These are phyloP conservation scores for Amylocarpus encephaloides DNA, from an alignment of 2,329 filamentous ascomycete genomes.

Conservation along the genomic window DNA sequence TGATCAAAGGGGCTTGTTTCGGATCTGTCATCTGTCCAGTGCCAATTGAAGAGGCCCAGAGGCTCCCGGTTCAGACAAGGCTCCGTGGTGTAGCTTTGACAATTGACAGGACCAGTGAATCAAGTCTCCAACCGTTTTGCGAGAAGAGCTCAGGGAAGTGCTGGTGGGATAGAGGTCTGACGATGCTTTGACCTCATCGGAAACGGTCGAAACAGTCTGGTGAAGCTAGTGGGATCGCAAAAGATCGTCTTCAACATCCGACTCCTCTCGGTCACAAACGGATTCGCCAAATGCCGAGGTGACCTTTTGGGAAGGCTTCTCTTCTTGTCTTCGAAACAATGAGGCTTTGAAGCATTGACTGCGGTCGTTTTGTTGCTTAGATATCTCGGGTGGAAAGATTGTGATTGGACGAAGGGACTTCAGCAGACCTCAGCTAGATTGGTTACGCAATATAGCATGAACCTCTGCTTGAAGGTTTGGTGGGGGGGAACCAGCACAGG, in stretches of 20 bases:
- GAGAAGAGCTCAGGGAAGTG: constrained; percentile 20
- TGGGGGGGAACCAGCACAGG: not conserved
- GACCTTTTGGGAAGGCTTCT: constrained; percentile 19
- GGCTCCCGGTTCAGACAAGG: constrained; percentile 23
- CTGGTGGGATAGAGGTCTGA: constrained; percentile 26
- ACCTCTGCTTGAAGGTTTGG: constrained; percentile 9
- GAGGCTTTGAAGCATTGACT: constrained; percentile 22
- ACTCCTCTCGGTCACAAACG: constrained; percentile 23
- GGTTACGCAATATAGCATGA: constrained; percentile 20
- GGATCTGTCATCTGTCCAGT: constrained; percentile 22
- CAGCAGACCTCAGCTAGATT: constrained; percentile 22
- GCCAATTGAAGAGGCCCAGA: constrained; percentile 19
- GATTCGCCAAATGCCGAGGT: constrained; percentile 24
- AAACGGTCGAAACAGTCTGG: constrained; percentile 30
- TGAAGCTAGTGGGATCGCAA: constrained; percentile 27
- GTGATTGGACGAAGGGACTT: constrained; percentile 21
- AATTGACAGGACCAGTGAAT: constrained; percentile 22
- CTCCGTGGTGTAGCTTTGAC: constrained; percentile 26
- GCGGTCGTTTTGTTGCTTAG: constrained; percentile 13
- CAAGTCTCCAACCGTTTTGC: constrained; percentile 21
- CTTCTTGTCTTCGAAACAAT: constrained; percentile 22
- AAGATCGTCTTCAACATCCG: constrained; percentile 26
- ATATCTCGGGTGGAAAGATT: constrained; percentile 18
- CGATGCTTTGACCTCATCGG: constrained; percentile 32
- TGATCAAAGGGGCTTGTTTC: constrained; percentile 25